These are phyloP conservation scores for Edaphochlamys debaryana DNA, from an alignment of 139 green algal genomes.

Conservation along the genomic window DNA sequence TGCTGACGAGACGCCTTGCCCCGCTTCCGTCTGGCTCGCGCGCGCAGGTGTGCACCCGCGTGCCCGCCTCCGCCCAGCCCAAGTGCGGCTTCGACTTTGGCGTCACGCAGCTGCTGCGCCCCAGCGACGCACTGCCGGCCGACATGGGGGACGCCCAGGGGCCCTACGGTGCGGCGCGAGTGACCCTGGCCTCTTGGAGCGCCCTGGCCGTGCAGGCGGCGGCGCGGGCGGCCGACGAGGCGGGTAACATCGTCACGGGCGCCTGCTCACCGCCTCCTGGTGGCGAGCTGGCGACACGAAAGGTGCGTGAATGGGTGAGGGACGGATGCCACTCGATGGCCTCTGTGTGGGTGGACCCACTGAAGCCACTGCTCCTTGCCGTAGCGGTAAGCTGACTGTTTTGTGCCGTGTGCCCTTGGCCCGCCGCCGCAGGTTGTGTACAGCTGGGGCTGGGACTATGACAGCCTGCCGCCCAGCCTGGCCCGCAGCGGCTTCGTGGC, in stretches of 20 bases:
- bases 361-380: too few relatives aligned
- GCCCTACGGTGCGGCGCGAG: not conserved
- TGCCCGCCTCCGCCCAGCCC: not conserved
- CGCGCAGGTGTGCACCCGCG: constrained; percentile 3
- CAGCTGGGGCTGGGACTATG: constrained; percentile 28
- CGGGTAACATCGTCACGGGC: not conserved
- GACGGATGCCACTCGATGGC: too few relatives aligned
- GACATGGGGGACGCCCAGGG: not conserved
- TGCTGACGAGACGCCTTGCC: too few relatives aligned
- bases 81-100: constrained; percentile 23
- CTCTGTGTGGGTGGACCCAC: too few relatives aligned
- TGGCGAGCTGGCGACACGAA: not conserved
- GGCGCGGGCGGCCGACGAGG: not conserved
- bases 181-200: not conserved
- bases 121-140: not conserved
- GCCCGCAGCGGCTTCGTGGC: constrained; percentile 11
- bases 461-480: constrained; percentile 9
- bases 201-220: not conserved
- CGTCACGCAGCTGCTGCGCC: constrained; percentile 1
- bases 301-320: too few relatives aligned
- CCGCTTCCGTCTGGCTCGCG: too few relatives aligned
- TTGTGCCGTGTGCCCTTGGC: too few relatives aligned
- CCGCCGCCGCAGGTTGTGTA: not conserved
- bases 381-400: too few relatives aligned
- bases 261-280: not conserved